These are phyloP conservation scores for Phytopythium chamaehyphon DNA, from an alignment of 352 stramenopile genomes.

Conservation along the genomic window DNA sequence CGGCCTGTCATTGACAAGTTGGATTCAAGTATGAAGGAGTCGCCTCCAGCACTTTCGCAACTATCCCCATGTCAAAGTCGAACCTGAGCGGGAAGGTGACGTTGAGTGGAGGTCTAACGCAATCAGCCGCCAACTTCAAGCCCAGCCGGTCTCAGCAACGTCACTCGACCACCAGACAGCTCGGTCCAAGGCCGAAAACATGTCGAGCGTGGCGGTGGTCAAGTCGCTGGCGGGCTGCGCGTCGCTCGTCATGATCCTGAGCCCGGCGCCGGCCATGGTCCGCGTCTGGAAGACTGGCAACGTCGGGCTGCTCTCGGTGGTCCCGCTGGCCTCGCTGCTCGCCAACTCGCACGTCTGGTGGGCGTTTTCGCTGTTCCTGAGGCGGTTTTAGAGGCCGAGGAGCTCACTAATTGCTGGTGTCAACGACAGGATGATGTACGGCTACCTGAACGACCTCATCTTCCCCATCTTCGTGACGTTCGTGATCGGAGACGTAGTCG, in stretches of 20 bases:
- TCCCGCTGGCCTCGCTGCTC: conserved; percentile 15
- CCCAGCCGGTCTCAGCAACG: too few relatives aligned
- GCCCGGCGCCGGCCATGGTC: conserved; percentile 9
- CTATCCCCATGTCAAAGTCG: too few relatives aligned
- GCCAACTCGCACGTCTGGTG: conserved; percentile 15
- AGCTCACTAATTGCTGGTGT: not conserved
- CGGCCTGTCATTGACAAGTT: too few relatives aligned
- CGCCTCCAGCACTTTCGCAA: too few relatives aligned
- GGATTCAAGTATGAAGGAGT: too few relatives aligned
- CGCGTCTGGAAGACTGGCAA: conserved; percentile 13
- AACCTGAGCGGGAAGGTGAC: too few relatives aligned
- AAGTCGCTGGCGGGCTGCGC: conserved; percentile 22
- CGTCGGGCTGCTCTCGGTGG: conserved; percentile 9
- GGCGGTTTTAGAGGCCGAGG: not conserved
- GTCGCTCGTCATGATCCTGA: conserved; percentile 16
- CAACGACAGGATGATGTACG: conserved; percentile 33
- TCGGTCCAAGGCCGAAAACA: not conserved
- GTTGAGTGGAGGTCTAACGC: too few relatives aligned
- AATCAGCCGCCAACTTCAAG: too few relatives aligned
- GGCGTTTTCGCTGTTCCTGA: not conserved
- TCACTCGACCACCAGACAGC: not conserved
- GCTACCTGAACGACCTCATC: conserved; percentile 31
- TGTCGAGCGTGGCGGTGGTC: conserved; percentile 18
- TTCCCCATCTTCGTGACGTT: conserved; percentile 47
- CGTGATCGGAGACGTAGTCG: conserved; percentile 27